A percentile compares a stretch with the other conserved stretches of the same genome.
phyloP scores from a whole-genome alignment of 2,329 filamentous ascomycete species.

The Fusarium ramigenum region DNA sequence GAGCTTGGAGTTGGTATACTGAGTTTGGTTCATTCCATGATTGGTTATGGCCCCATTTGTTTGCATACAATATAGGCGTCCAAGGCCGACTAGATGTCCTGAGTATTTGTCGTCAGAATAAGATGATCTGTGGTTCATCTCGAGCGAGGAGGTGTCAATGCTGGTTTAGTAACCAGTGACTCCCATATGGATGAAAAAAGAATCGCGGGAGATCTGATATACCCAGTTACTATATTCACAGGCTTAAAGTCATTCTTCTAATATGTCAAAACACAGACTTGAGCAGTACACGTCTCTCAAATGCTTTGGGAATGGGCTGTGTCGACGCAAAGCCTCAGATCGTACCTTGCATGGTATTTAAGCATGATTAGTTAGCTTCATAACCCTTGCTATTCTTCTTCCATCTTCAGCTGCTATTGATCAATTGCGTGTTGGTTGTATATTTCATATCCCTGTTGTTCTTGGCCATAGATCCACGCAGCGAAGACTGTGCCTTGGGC shows the following conservation, averaged over 20 bases:
- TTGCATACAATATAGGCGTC: rapidly evolving
- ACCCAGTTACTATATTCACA: not conserved
- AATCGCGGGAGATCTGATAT: too few relatives aligned
- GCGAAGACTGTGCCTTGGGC: not conserved
- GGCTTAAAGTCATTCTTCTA: not conserved
- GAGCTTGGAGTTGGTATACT: not conserved
- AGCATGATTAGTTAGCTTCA: not conserved
- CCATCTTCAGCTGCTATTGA: not conserved
- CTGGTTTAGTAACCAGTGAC: not conserved
- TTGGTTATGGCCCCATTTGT: too few relatives aligned
- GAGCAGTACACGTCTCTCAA: not conserved
- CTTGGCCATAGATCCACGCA: not conserved
- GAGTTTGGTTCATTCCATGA: not conserved
- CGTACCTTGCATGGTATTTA: not conserved
- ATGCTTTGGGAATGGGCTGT: not conserved
- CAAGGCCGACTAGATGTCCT: not conserved
- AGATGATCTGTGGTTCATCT: not conserved
- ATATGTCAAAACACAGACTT: not conserved
- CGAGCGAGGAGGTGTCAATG: not conserved
- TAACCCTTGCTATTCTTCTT: not conserved
- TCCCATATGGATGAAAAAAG: too few relatives aligned
- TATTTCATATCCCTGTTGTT: not conserved
- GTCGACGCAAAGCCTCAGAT: not conserved
- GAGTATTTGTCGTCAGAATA: not conserved
- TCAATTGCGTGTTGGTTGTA: not conserved